Evolutionary conservation across 805 yeast genomes (phyloP), one percentile per base, ranked within the genome.

Genomic region (Ogataea degrootiae): DNA sequence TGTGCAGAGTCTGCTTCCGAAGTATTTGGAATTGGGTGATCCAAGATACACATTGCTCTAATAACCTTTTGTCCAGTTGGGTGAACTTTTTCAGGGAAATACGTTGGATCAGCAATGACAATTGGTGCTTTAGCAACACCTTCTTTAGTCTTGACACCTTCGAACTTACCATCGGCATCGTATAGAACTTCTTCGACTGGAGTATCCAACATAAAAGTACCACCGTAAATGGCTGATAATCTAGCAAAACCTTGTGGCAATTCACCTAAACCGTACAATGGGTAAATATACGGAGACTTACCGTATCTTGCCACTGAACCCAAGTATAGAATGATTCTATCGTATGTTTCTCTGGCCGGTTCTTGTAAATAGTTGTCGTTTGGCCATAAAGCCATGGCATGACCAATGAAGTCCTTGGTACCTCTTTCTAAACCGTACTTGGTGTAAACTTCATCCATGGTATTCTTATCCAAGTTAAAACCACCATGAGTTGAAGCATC

Each of bases 161-260:
- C 73, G 56, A 90, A 89, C 62, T 81, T 85, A 17, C 84, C 87
- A 26, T 77, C 80, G 14, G 79, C 84, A 45, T 77, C 81, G 67
- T 83, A 91, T 43, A 87, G 74, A 17, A 91, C 77, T 70, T 92
- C 96, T 51, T 94, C 96, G 53, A 94, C 82, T 42, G 97, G 97
- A 33, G 96, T 92, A 65, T 90, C 96, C 63, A 94, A 79, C 99
- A 94, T 94, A 66, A 90, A 94, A 17, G 98, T 92, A 61, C 99
- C 99, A 54, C 99, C 99, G 63, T 94, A 90, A 56, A 94, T 92
- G 23, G 99, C 99, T 44, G 96, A 84, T 52, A 94, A 79, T 66
- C 99, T 80, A 11, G 98, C 97, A 73, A 94, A 94, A 8, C 97
- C 99, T 71, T 94, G 99, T n/a, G 99, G 99, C 50, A 94, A 76